phyloP scores from a whole-genome alignment of 257 asterid genomes.

The Penstemon newberryi region DNA sequence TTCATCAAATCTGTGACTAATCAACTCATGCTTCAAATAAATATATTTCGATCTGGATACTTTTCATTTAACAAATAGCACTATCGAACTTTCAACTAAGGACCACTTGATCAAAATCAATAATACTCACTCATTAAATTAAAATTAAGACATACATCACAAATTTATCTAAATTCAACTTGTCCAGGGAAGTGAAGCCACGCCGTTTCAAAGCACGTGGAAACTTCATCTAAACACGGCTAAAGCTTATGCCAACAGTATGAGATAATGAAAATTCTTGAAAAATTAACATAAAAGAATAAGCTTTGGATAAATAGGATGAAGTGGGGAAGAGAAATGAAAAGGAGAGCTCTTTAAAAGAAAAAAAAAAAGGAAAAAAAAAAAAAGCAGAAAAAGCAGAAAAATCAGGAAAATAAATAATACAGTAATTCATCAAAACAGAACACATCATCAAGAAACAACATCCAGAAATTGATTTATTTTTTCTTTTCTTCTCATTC shows the following conservation, averaged over 20 bases:
- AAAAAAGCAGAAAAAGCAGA: not conserved
- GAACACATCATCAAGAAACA: slow-evolving; percentile 37
- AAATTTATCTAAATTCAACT: not conserved
- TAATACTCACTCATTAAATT: not conserved
- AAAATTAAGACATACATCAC: not conserved
- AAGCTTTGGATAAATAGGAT: not conserved
- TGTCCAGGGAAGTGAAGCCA: not conserved
- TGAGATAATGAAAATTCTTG: not conserved
- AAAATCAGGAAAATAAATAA: slow-evolving; percentile 16
- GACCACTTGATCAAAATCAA: not conserved
- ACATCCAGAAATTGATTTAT: slow-evolving; percentile 29
- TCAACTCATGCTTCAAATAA: not conserved
- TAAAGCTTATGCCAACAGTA: not conserved
- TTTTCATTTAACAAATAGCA: not conserved
- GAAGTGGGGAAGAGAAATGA: not conserved
- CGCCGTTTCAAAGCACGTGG: slow-evolving; percentile 1
- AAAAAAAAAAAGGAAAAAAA: slow-evolving; percentile 22
- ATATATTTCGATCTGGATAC: not conserved
- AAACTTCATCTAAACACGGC: not conserved
- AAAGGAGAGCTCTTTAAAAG: slow-evolving; percentile 23
- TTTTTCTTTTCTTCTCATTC: slow-evolving; percentile 20
- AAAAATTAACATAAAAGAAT: not conserved
- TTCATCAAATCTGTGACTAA: not conserved
- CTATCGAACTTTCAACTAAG: no score
- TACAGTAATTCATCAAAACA: slow-evolving; percentile 27